Base-by-base conservation (phyloP, 1,284 basidiomycete genomes). In the Singerocomus rubriflavus region DNA sequence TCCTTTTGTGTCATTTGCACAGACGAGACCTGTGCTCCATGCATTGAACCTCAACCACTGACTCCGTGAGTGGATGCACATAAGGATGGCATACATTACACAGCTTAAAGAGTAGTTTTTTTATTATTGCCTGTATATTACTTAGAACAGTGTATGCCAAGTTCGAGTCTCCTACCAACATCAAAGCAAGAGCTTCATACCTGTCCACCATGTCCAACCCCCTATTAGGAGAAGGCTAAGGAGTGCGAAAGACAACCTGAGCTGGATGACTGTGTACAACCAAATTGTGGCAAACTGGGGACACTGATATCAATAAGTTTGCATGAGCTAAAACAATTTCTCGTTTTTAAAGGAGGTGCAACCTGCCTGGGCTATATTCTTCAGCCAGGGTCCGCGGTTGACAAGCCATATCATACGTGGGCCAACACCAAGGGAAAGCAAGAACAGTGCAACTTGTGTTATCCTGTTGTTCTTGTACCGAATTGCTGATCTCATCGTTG, bases 231-330 rank as follows among this genome's bases (percentile, higher is more conserved):
- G 49, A n/a, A 91, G 70, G 56, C 78, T 82, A 25, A 80, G 52
- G 2, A 81, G 70, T 6, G 87, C 83, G n/a, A 79, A 78, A 4
- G 73, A 73, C 25, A 91, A 66, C 46, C 84, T 78, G 17, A 89
- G 72, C 54, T 88, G 84, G 9, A 88, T 71, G 40, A 89, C 72
- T 2, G 78, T 74, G 58, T 86, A 91, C 11, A 90, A 72, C 88
- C 88, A 91, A 6, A 85, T 61, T 0, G 87, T 89, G 6, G 82
- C 82, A 38, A 90, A 68, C 17, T 89, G 84, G 17, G 88, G 87
- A 54, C 78, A 78, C 88, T 91, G 57, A 30, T 47, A 21, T 21
- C 21, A 21, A 21, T 21, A 21, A 21, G 33, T 51, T 43, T 38
- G 25, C 43, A 35, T 55, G 25, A 53, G 49, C n/a, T 49, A 16